Percentiles rank a stretch among this genome's conserved stretches.
phyloP scores from a whole-genome alignment of 306 rosid genomes.

The Macrotyloma uniflorum region DNA sequence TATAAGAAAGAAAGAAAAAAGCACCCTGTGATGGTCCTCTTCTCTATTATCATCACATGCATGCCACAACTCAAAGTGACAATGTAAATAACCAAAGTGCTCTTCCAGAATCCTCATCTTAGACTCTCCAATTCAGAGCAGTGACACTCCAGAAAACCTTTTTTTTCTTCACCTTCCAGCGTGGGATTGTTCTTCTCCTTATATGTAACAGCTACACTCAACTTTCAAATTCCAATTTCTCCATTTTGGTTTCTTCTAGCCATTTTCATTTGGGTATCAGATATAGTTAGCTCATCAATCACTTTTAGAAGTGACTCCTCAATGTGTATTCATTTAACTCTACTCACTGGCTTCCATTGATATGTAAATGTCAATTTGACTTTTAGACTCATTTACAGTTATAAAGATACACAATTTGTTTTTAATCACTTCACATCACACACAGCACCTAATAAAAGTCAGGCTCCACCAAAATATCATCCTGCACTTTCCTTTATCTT shows the following conservation, averaged over 20 bases:
- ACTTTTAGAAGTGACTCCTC: not conserved
- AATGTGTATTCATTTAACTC: not conserved
- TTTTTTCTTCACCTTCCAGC: not conserved
- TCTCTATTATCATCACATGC: conserved; percentile 28
- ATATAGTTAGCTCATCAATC: not conserved
- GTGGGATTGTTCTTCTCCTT: not conserved
- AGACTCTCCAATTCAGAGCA: not conserved
- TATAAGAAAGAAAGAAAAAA: conserved; percentile 8
- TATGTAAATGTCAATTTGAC: not conserved
- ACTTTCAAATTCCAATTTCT: not conserved
- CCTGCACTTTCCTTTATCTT: not conserved
- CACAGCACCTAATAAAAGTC: not conserved
- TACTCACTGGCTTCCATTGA: not conserved
- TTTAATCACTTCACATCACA: not conserved
- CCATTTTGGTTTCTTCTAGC: not conserved
- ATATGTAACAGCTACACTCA: not conserved
- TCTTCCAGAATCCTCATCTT: not conserved
- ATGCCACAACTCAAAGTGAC: conserved; percentile 31
- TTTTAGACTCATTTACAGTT: not conserved
- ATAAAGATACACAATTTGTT: not conserved
- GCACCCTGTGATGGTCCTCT: conserved; percentile 2
- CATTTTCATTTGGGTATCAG: not conserved
- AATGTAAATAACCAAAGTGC: not conserved
- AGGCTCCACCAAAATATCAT: not conserved
- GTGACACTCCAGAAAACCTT: not conserved